Evolutionary conservation across 1,284 basidiomycete genomes (phyloP).

Genomic region (Leccinum variabile): DNA sequence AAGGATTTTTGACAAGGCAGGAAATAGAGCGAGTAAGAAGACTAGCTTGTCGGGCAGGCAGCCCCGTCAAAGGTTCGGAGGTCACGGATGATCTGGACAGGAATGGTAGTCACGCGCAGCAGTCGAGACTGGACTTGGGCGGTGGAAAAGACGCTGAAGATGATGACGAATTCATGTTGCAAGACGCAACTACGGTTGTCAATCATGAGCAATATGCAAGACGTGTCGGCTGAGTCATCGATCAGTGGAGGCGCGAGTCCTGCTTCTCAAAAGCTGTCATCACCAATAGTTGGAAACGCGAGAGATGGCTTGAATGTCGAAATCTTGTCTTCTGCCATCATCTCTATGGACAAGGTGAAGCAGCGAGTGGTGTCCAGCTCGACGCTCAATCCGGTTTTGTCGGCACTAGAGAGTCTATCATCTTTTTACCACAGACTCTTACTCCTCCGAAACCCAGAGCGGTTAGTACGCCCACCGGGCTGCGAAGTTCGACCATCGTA

Average conservation of each 20-base stretch:
- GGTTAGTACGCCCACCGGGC: slow-evolving; percentile 31
- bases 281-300: background rate
- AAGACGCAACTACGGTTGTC: background rate
- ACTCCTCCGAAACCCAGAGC: slow-evolving; percentile 40
- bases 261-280: slow-evolving; percentile 4
- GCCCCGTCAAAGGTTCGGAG: slow-evolving; percentile 51
- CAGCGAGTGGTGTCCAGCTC: slow-evolving; percentile 30
- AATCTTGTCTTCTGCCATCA: slow-evolving; percentile 20
- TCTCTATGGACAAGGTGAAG: slow-evolving; percentile 29
- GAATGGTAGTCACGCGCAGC: background rate
- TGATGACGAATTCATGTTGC: slow-evolving; percentile 28
- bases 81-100: slow-evolving; percentile 7
- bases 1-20: slow-evolving; percentile 34
- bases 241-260: background rate
- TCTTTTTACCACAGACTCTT: slow-evolving; percentile 42
- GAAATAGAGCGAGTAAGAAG: slow-evolving; percentile 31
- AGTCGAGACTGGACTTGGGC: slow-evolving; percentile 1
- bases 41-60: slow-evolving; percentile 33
- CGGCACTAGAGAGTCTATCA: slow-evolving; percentile 54
- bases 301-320: slow-evolving; percentile 11
- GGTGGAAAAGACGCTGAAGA: slow-evolving; percentile 5
- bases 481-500: slow-evolving; percentile 40
- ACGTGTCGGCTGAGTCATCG: background rate
- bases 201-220: slow-evolving; percentile 3
- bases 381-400: slow-evolving; percentile 50